Conservation (phyloP, 2,329 filamentous ascomycete species). For the Epichloe glyceriae region DNA sequence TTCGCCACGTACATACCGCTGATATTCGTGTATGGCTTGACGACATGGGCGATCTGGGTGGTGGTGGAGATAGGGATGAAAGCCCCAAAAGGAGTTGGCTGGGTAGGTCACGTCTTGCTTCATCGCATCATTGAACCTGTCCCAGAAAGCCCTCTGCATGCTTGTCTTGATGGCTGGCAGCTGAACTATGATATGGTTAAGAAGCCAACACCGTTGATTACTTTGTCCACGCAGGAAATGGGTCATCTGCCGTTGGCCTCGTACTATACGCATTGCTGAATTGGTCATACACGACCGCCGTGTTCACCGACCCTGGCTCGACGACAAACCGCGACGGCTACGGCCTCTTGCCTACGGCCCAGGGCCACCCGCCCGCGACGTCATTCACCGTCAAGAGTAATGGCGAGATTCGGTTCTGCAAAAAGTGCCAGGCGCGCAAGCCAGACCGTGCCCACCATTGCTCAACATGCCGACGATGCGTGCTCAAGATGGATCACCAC, state of each 20-base stretch:
- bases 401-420: slow-evolving; percentile 81
- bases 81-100: slow-evolving; percentile 40
- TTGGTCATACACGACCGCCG: slow-evolving; percentile 81
- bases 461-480: slow-evolving; percentile 84
- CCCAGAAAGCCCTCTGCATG: neutral
- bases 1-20: slow-evolving; percentile 76
- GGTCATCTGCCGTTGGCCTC: slow-evolving; percentile 50
- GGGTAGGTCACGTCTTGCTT: slow-evolving; percentile 26
- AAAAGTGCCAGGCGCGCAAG: slow-evolving; percentile 91
- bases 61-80: slow-evolving; percentile 58
- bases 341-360: slow-evolving; percentile 59
- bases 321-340: slow-evolving; percentile 57
- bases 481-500: slow-evolving; percentile 99
- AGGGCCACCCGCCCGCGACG: slow-evolving; percentile 40
- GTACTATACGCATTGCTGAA: slow-evolving; percentile 68
- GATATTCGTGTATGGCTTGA: slow-evolving; percentile 74
- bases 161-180: neutral
- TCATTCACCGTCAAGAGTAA: slow-evolving; percentile 88
- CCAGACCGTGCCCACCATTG: slow-evolving; percentile 95
- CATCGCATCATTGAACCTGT: neutral
- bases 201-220: neutral
- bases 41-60: slow-evolving; percentile 91
- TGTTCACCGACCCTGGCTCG: slow-evolving; percentile 80
- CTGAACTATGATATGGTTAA: neutral
- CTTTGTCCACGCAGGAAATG: slow-evolving; percentile 28